phyloP scores from a whole-genome alignment of 768 basidiomycete species.

The Lactarius hengduanensis region DNA sequence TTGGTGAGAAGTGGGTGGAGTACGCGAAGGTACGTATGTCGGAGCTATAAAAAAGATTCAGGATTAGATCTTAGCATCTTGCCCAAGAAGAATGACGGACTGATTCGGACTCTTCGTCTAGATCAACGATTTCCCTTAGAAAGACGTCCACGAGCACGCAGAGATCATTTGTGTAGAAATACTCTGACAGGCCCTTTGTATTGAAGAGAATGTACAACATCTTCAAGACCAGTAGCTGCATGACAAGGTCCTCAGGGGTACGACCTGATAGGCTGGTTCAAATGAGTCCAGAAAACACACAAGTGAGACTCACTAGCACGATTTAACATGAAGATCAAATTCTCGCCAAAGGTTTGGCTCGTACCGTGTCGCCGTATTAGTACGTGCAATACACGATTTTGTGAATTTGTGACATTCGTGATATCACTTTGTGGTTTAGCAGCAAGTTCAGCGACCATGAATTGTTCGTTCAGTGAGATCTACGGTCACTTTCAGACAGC shows the following conservation, averaged over 20 bases:
- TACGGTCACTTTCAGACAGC: constrained; percentile 35
- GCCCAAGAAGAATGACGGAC: constrained; percentile 45
- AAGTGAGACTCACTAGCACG: constrained; percentile 69
- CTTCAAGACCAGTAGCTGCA: constrained; percentile 93
- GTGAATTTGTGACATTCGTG: constrained; percentile 32
- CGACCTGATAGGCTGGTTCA: constrained; percentile 49
- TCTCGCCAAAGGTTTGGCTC: constrained; percentile 96
- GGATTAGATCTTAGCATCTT: not conserved
- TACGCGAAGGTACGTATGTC: constrained; percentile 96
- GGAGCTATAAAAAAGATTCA: constrained; percentile 51
- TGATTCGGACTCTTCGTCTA: constrained; percentile 93
- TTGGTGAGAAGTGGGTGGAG: constrained; percentile 92
- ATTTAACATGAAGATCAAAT: constrained; percentile 99
- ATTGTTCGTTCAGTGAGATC: constrained; percentile 96
- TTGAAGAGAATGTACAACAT: constrained; percentile 94
- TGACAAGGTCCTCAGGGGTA: constrained; percentile 87
- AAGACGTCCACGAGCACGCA: constrained; percentile 97
- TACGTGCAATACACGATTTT: constrained; percentile 79
- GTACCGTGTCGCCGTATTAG: constrained; percentile 80
- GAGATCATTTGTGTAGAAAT: constrained; percentile 97
- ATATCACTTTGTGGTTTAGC: constrained; percentile 25
- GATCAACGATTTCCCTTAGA: constrained; percentile 85
- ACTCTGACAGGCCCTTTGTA: constrained; percentile 88
- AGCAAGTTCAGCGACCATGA: constrained; percentile 83
- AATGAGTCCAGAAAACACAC: not conserved